Evolutionary conservation across 1,284 basidiomycete species (phyloP), one percentile per base, ranked within the genome.

Genomic region (Porogramme epimiltina): DNA sequence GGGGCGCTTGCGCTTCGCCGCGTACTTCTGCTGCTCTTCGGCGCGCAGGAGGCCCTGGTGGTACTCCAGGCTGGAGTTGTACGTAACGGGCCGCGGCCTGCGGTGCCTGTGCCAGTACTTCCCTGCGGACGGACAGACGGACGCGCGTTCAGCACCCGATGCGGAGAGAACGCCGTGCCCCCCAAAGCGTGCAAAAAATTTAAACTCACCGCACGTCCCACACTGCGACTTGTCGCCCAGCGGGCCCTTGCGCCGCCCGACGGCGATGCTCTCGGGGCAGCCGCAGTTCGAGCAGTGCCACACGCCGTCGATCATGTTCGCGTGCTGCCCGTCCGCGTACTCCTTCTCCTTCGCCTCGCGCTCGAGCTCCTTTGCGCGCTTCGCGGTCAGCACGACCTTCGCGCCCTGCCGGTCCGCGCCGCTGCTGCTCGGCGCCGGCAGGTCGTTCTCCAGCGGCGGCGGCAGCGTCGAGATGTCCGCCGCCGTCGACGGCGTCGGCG

Each of bases 271-370:
- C 64, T 93, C 93, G 0, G 94, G 93, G 64, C 90, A 90, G 18
- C 93, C 93, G 59, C 88, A 95, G 65, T 94, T 94, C 39, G 89
- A 92, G 68, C 93, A 96, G 72, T 93, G 91, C 93, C 93, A 96
- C 3, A 88, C 77, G 1, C 91, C 92, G 62, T 93, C 75, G 63
- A 94, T 89, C 62, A 83, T 78, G 64, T 92, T 91, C 38, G 85
- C 77, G 62, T 91, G 91, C 64, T 91, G 88, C 8, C 88, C 87
- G 62, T 91, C 89, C 26, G 82, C 84, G 62, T 83, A 90, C 67
- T 91, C 89, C 63, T 77, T 85, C 67, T 90, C 89, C 67, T 90
- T 91, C 19, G 88, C 89, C 62, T 89, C 87, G 37, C 86, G 72
- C 70, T 91, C 89, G 18, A 82, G 73, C 66, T 91, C 89, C 67